Percentiles rank a stretch among this genome's conserved stretches.
These are phyloP conservation scores for Phialocephala sp. DNA, from an alignment of 2,329 filamentous ascomycete species.

Conservation along the genomic window DNA sequence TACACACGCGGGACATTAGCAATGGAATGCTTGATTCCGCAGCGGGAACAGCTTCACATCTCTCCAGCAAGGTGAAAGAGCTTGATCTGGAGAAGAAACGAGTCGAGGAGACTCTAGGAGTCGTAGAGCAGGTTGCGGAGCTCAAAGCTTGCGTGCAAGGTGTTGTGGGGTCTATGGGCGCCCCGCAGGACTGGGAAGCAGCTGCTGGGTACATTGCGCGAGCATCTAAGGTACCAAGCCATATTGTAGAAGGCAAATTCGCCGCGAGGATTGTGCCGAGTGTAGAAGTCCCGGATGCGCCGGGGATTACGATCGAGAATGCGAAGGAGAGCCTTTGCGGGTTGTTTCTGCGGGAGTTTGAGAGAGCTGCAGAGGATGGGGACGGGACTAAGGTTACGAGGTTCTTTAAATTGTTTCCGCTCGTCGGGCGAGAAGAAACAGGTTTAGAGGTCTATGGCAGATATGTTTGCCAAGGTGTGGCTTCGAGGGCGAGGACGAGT, in stretches of 20 bases:
- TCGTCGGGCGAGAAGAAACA: slow-evolving; percentile 87
- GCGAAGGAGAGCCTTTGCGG: slow-evolving; percentile 89
- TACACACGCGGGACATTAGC: slow-evolving; percentile 81
- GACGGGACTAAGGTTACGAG: slow-evolving; percentile 89
- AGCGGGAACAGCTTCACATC: slow-evolving; percentile 81
- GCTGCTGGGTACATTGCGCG: slow-evolving; percentile 88
- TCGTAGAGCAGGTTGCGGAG: slow-evolving; percentile 96
- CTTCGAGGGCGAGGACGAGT: slow-evolving; percentile 79
- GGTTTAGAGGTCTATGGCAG: slow-evolving; percentile 93
- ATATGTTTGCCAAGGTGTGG: slow-evolving; percentile 96
- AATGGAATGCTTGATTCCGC: slow-evolving; percentile 90
- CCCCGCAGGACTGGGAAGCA: slow-evolving; percentile 97
- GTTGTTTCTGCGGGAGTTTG: slow-evolving; percentile 92
- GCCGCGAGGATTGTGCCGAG: slow-evolving; percentile 93
- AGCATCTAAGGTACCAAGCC: slow-evolving; percentile 78
- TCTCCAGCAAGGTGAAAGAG: slow-evolving; percentile 84
- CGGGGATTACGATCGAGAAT: slow-evolving; percentile 82
- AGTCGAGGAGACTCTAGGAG: slow-evolving; percentile 86
- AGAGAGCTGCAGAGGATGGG: slow-evolving; percentile 85
- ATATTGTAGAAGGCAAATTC: slow-evolving; percentile 83
- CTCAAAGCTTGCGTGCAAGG: slow-evolving; percentile 96
- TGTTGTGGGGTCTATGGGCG: slow-evolving; percentile 94
- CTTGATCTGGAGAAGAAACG: slow-evolving; percentile 91
- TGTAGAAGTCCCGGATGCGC: slow-evolving; percentile 91
- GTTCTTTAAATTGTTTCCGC: slow-evolving; percentile 97